phyloP scores from a whole-genome alignment of 805 yeast genomes.

The Komagataella populi region DNA sequence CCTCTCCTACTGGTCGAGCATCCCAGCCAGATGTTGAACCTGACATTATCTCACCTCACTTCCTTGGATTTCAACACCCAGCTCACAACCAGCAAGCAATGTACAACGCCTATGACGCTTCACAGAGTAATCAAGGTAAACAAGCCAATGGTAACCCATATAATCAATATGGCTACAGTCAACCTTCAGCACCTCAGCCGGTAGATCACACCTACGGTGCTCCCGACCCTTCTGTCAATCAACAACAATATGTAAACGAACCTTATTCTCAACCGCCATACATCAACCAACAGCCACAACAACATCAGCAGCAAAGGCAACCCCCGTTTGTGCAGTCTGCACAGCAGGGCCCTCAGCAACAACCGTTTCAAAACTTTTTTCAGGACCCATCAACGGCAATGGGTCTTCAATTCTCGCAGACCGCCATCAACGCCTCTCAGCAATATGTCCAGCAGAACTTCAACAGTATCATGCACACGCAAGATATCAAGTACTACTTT shows the following conservation, averaged over 20 bases:
- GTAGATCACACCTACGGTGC: background rate
- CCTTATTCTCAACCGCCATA: background rate
- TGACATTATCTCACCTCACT: background rate
- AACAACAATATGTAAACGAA: background rate
- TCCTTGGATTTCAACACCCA: background rate
- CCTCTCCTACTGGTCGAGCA: background rate
- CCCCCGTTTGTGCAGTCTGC: slow-evolving; percentile 4
- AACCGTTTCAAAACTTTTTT: slow-evolving; percentile 30
- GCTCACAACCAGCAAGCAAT: background rate
- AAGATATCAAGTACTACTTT: slow-evolving; percentile 72
- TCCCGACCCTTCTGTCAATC: background rate
- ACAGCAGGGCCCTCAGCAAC: slow-evolving; percentile 7
- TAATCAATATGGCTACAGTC: background rate
- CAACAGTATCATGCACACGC: slow-evolving; percentile 32
- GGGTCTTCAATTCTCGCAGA: slow-evolving; percentile 81
- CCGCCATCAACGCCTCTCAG: slow-evolving; percentile 72
- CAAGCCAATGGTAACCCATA: background rate
- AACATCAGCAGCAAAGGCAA: slow-evolving; percentile 13
- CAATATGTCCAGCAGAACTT: slow-evolving; percentile 67
- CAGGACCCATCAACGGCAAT: slow-evolving; percentile 71
- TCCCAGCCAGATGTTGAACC: background rate
- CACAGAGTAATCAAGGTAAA: background rate
- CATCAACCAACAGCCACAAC: background rate
- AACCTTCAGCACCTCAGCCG: background rate
- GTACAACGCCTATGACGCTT: background rate